These are phyloP conservation scores for Xylariaceae sp. DNA, from an alignment of 2,329 filamentous ascomycete genomes.

Conservation along the genomic window DNA sequence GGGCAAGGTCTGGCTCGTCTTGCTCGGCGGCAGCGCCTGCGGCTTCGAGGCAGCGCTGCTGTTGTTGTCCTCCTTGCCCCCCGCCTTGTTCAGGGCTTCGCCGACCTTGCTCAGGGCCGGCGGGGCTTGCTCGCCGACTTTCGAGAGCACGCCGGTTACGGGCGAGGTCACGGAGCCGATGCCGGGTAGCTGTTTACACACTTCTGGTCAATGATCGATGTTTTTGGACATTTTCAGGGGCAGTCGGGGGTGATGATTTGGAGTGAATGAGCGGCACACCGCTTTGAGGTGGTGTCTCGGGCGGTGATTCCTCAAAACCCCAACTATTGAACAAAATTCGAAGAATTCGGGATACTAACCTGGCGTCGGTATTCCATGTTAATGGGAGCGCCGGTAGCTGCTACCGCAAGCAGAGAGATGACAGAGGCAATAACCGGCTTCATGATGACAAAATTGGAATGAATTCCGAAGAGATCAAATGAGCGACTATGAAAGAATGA, in stretches of 20 bases:
- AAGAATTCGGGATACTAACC: not conserved
- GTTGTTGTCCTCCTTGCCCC: not conserved
- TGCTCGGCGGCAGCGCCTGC: not conserved
- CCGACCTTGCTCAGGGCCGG: not conserved
- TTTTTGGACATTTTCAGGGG: too few relatives aligned
- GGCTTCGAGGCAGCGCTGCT: not conserved
- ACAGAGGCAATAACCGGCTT: constrained; percentile 17
- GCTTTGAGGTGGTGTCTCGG: too few relatives aligned
- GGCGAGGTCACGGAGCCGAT: constrained; percentile 5
- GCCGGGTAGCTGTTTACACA: not conserved
- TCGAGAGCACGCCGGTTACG: not conserved
- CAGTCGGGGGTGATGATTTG: too few relatives aligned
- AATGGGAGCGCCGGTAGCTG: constrained; percentile 12
- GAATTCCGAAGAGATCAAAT: constrained; percentile 3
- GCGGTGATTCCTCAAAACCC: too few relatives aligned
- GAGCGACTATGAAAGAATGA: constrained; percentile 20
- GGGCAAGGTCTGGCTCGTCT: not conserved
- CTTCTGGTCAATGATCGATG: not conserved
- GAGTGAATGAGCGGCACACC: too few relatives aligned
- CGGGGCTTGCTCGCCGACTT: not conserved
- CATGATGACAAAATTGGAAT: not conserved
- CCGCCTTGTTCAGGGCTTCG: not conserved
- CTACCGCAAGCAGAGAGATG: constrained; percentile 21
- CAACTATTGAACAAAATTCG: too few relatives aligned
- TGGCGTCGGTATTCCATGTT: not conserved